Conservation (phyloP, 768 basidiomycete species). For the Suillus ampliporus region DNA sequence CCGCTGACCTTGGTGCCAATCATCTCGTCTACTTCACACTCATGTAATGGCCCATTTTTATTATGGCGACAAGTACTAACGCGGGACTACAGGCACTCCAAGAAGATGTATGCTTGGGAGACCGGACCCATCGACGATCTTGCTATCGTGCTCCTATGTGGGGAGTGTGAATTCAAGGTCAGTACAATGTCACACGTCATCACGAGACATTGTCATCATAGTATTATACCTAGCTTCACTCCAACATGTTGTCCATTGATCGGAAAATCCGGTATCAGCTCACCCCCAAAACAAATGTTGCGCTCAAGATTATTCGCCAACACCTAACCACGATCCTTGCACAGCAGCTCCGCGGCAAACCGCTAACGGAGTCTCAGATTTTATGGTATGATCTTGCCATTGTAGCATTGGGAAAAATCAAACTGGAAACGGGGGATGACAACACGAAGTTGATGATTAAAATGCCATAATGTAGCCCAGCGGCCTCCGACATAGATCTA, state of each 20-base stretch:
- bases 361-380: slow-evolving; percentile 60
- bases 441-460: slow-evolving; percentile 23
- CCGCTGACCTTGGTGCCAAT: slow-evolving; percentile 73
- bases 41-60: slow-evolving; percentile 57
- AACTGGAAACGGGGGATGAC: slow-evolving; percentile 38
- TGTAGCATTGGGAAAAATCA: slow-evolving; percentile 60
- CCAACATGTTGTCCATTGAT: slow-evolving; percentile 78
- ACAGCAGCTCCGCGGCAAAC: slow-evolving; percentile 69
- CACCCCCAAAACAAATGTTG: slow-evolving; percentile 73
- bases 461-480: background rate
- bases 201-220: slow-evolving; percentile 10
- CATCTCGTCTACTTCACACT: slow-evolving; percentile 87
- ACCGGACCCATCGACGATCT: slow-evolving; percentile 88
- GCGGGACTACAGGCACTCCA: slow-evolving; percentile 75
- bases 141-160: slow-evolving; percentile 82
- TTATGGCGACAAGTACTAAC: slow-evolving; percentile 13
- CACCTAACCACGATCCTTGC: slow-evolving; percentile 64
- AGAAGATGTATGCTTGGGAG: slow-evolving; percentile 93
- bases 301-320: slow-evolving; percentile 78
- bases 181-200: slow-evolving; percentile 18
- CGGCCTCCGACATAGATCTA: background rate
- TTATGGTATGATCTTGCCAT: slow-evolving; percentile 79
- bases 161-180: slow-evolving; percentile 90
- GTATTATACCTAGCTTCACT: slow-evolving; percentile 57
- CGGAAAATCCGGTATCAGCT: slow-evolving; percentile 81